These are phyloP conservation scores for Solanum pennellii DNA, from an alignment of 257 asterid genomes.

Conservation along the genomic window DNA sequence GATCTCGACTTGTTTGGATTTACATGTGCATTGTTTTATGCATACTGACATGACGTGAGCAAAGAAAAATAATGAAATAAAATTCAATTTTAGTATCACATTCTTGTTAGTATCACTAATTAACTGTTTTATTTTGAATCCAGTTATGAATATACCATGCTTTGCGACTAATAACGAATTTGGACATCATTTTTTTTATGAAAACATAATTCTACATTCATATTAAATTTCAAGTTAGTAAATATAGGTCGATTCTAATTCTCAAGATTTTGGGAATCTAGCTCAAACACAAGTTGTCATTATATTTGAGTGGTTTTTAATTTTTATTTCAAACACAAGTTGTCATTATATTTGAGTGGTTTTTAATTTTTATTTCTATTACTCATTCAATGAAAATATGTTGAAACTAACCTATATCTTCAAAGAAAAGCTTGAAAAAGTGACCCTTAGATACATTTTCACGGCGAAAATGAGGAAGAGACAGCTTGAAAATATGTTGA, in stretches of 20 bases:
- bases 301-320: not conserved
- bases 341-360: not conserved
- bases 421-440: too few species aligned
- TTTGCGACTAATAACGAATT: not conserved
- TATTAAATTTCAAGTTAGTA: not conserved
- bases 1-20: not conserved
- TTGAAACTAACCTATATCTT: not conserved
- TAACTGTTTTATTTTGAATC: too few species aligned
- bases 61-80: too few species aligned
- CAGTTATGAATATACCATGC: not conserved
- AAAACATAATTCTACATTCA: too few species aligned
- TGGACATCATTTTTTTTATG: not conserved
- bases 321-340: not conserved
- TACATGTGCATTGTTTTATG: not conserved
- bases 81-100: not conserved
- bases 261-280: not conserved
- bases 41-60: not conserved
- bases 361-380: too few species aligned
- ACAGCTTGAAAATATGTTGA: too few species aligned
- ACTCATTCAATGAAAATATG: not conserved
- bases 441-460: too few species aligned
- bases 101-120: not conserved
- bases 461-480: too few species aligned
- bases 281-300: not conserved
- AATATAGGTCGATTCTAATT: too few species aligned